Evolutionary conservation across 192 early-diverging fungal genomes (phyloP), one percentile per base, ranked within the genome.

Genomic region (Coemansia biformis): DNA sequence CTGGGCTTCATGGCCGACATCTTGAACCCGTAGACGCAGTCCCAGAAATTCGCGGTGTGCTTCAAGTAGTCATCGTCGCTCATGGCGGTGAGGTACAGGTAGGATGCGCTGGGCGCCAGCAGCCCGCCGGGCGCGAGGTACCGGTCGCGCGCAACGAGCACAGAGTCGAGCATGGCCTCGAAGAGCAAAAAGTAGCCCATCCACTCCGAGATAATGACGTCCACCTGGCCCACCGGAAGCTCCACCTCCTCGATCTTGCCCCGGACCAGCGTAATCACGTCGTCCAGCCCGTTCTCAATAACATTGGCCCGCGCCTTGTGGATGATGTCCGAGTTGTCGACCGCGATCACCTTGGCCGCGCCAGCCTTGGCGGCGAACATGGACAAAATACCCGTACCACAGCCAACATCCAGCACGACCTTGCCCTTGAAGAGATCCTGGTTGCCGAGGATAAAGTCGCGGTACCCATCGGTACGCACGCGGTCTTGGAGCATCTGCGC

Each of bases 401-500:
- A 90, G 17, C 96, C 96, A 42, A 97, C 84, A 56, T 99, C 96
- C 82, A 94, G 82, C 17, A 96, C 87, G 0, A 86, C 63, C 60
- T 93, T 93, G 48, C 84, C 83, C 51, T 81, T 61, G 55, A 99
- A 95, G 31, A 88, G 61, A 13, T 83, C 77, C n/a, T 73, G 70
- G 71, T 91, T 93, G 35, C 84, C 63, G 22, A 92, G 53, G 44
- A 99, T 99, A n/a, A 94, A 93, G 23, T 86, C 84, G 51, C 91
- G 87, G 69, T 97, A 99, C 10, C 89, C 83, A 3, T 90, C 88
- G 8, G 96, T 99, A 37, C 96, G 83, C 36, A 99, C 88, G 16
- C 75, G 82, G 58, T 99, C 96, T 71, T 93, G 86, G 10, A 98
- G 82, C 95, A 98, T 97, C 65, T 95, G 92, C 84, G 91, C 88